phyloP scores from a whole-genome alignment of 345 rosid species.

The Fremontodendron californicum region DNA sequence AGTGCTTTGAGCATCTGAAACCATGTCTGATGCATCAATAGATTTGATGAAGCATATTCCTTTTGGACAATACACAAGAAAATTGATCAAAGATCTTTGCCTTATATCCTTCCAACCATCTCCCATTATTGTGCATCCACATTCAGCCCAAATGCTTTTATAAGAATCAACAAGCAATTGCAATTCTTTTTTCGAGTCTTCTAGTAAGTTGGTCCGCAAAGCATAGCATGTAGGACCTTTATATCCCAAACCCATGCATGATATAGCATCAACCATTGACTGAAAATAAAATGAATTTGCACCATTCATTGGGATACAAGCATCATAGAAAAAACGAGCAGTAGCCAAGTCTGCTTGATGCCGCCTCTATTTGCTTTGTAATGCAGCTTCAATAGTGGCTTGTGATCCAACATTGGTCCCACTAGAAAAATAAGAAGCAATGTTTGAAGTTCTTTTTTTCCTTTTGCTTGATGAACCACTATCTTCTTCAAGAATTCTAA shows the following conservation, averaged over 20 bases:
- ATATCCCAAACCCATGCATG: background rate
- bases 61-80: background rate
- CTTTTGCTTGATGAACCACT: too few species aligned
- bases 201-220: background rate
- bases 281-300: background rate
- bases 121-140: background rate
- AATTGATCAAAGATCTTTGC: background rate
- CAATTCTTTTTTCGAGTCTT: background rate
- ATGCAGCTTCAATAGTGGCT: background rate
- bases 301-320: background rate
- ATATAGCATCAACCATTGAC: background rate
- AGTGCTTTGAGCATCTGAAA: background rate
- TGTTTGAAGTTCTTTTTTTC: too few species aligned
- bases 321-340: background rate
- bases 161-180: background rate
- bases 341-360: background rate
- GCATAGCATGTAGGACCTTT: background rate
- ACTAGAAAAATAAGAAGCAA: too few species aligned
- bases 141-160: background rate
- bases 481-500: too few species aligned
- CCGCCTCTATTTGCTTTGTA: background rate
- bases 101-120: background rate
- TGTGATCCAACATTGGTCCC: too few species aligned
- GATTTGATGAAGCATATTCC: too few species aligned
- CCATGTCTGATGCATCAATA: background rate